A percentile compares a stretch with the other conserved stretches of the same genome.
These are phyloP conservation scores for Dictyostelium brefeldianum DNA, from an alignment of 78 protist genomes.

Conservation along the genomic window DNA sequence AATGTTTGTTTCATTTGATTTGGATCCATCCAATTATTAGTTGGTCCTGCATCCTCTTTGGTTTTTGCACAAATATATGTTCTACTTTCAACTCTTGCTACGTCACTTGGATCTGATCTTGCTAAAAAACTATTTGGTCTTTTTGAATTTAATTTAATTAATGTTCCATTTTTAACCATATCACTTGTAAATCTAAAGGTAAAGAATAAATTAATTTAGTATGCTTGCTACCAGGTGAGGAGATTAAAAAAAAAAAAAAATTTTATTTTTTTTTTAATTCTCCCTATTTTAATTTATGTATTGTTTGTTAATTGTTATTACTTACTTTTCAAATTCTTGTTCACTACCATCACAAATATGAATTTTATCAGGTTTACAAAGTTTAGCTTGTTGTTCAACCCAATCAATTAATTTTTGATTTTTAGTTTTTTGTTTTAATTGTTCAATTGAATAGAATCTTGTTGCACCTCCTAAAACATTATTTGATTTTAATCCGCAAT, in stretches of 20 bases:
- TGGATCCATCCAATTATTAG: constrained; percentile 91
- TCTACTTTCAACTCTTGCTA: constrained; percentile 89
- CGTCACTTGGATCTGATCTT: constrained; percentile 90
- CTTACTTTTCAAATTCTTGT: constrained; percentile 75
- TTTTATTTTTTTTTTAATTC: constrained; percentile 4
- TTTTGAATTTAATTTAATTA: constrained; percentile 71
- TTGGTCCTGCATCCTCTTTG: constrained; percentile 91
- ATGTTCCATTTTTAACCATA: constrained; percentile 67
- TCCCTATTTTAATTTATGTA: not conserved
- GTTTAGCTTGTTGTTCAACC: constrained; percentile 84
- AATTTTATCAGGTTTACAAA: constrained; percentile 78
- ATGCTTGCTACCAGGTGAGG: no score
- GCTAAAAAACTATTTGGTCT: constrained; percentile 90
- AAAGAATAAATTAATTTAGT: no score
- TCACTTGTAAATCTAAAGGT: constrained; percentile 35
- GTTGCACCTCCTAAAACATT: not conserved
- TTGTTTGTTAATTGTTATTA: constrained; percentile 4
- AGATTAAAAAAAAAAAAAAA: no score
- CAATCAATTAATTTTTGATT: constrained; percentile 73
- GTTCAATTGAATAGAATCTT: constrained; percentile 53
- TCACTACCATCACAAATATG: constrained; percentile 88
- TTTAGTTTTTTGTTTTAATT: constrained; percentile 44
- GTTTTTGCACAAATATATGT: constrained; percentile 89
- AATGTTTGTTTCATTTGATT: constrained; percentile 81
- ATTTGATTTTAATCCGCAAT: not conserved